phyloP scores from a whole-genome alignment of 768 basidiomycete genomes.

The Cystobasidium tubakii region DNA sequence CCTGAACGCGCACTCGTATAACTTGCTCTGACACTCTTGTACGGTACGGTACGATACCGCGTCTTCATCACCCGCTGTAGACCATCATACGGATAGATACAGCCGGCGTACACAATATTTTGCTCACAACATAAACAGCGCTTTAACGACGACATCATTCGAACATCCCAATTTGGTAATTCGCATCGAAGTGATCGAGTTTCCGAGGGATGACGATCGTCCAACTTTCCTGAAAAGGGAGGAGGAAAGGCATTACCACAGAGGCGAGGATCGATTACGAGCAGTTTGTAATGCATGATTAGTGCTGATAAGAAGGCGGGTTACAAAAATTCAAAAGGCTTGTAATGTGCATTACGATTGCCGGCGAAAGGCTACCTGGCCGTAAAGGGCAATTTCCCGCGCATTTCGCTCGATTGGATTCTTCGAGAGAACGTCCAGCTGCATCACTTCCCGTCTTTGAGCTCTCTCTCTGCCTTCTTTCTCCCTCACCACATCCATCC shows the following conservation, averaged over 20 bases:
- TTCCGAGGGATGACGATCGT: background rate
- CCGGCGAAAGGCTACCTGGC: no score
- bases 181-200: background rate
- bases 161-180: background rate
- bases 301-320: background rate
- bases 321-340: background rate
- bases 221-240: no score
- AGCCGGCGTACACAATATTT: no score
- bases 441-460: background rate
- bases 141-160: no score
- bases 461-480: background rate
- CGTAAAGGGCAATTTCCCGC: no score
- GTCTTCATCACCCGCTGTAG: no score
- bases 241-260: background rate
- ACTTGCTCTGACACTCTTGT: no score
- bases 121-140: background rate
- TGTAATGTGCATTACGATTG: background rate
- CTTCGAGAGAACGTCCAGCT: background rate
- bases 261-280: background rate
- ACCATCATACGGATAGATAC: no score
- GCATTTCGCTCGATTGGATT: no score
- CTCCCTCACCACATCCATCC: background rate
- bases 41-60: no score
- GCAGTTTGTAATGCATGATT: background rate
- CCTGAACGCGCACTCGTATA: no score